Evolutionary conservation across 23 red algal species (phyloP), one percentile per base, ranked within the genome.

Genomic region (Rhodosorus marinus): DNA sequence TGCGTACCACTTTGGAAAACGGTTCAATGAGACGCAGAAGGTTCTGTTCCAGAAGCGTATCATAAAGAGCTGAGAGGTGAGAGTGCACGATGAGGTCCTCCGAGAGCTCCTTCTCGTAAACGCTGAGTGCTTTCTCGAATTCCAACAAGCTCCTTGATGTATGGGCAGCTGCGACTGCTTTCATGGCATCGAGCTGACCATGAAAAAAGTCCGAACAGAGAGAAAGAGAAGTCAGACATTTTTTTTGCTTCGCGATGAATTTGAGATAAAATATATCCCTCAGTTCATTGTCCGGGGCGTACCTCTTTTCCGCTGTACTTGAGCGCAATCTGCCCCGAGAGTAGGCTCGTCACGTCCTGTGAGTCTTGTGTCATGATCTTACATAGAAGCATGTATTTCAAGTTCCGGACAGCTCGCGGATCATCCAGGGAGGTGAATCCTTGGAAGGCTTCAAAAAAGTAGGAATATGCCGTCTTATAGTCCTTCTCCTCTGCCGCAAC

Each of bases 371-470:
- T 80, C 90, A 98, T 98, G 20, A 98, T 80, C 58, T 98, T 98
- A 46, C 90, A 98, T 28, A 98, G 47, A 49, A 98, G 55, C 69
- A 98, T 82, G 66, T 98, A 98, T 52, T 98, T 98, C 8, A 98
- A 47, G 49, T 81, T 98, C 49, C 40, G 62, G 22, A 85, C 63
- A 15, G 90, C 79, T 24, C 78, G 74, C 2, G 25, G 22, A 58
- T 85, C 79, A 35, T 75, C 79, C 34, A 98, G 62, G 19, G 73
- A 74, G 53, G 75, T 67, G 65, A 74, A 85, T 6, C 78, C 79
- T 52, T 98, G 79, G 82, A 98, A 98, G 9, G 78, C 72, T 43
- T 98, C 90, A 59, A 82, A 98, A 63, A 98, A 98, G 60, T 98
- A 98, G 6, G 90, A 98, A 57, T 78, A 98, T 20, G 78, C 90